phyloP scores from a whole-genome alignment of 2,329 filamentous ascomycete genomes.

The Xylariaceae sp. region DNA sequence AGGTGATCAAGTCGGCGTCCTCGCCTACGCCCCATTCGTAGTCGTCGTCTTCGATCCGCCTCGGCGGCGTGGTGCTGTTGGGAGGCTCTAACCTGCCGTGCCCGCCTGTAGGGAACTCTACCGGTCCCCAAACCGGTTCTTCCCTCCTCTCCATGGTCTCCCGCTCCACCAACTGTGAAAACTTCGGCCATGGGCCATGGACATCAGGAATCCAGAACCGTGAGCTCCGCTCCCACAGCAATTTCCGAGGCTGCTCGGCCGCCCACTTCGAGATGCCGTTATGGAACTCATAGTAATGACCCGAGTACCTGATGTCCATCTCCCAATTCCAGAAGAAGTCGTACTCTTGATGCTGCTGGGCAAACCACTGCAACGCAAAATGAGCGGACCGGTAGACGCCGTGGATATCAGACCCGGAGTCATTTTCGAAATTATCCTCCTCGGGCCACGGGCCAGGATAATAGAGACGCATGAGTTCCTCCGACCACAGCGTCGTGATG shows the following conservation, averaged over 20 bases:
- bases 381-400: slow-evolving; percentile 55
- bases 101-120: slow-evolving; percentile 34
- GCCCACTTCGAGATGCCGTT: slow-evolving; percentile 57
- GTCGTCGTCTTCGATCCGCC: slow-evolving; percentile 64
- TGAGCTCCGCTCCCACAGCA: slow-evolving; percentile 63
- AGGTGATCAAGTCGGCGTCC: slow-evolving; percentile 61
- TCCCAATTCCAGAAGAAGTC: slow-evolving; percentile 54
- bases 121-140: slow-evolving; percentile 65
- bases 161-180: slow-evolving; percentile 56
- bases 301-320: slow-evolving; percentile 49
- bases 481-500: slow-evolving; percentile 70
- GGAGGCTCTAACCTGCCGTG: slow-evolving; percentile 58
- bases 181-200: slow-evolving; percentile 60
- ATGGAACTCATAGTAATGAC: slow-evolving; percentile 59
- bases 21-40: slow-evolving; percentile 62
- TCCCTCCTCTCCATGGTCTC: slow-evolving; percentile 45
- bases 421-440: slow-evolving; percentile 48
- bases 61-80: slow-evolving; percentile 62
- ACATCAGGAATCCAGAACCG: slow-evolving; percentile 62
- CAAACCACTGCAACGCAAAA: slow-evolving; percentile 50
- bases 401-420: slow-evolving; percentile 49
- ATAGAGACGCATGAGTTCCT: slow-evolving; percentile 66
- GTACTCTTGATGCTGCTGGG: slow-evolving; percentile 48
- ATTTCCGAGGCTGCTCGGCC: slow-evolving; percentile 59
- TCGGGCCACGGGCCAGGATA: slow-evolving; percentile 63